A percentile compares a stretch with the other conserved stretches of the same genome.
phyloP scores from a whole-genome alignment of 257 asterid genomes.

The Misopates orontium region DNA sequence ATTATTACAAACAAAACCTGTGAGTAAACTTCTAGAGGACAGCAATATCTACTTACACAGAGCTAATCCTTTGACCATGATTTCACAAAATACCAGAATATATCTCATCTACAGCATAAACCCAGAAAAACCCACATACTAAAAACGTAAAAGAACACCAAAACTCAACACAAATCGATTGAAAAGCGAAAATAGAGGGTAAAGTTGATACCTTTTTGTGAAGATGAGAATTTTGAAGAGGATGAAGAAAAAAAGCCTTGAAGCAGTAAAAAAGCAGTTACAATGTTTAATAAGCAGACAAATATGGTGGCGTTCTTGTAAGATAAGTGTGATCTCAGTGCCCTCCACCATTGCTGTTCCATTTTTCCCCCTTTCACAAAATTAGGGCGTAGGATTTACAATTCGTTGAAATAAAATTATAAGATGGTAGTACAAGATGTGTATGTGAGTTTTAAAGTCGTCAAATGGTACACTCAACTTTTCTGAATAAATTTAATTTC shows the following conservation, averaged over 20 bases:
- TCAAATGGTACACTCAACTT: too few species aligned
- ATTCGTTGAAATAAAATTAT: too few species aligned
- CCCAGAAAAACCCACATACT: not conserved
- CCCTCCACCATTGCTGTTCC: constrained; percentile 69
- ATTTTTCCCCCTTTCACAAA: constrained; percentile 30
- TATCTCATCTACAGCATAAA: constrained; percentile 14
- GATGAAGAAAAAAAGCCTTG: constrained; percentile 54
- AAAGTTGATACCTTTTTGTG: constrained; percentile 42
- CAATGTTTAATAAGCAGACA: constrained; percentile 64
- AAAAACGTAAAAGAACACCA: not conserved
- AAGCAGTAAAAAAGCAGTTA: constrained; percentile 65
- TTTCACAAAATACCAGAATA: not conserved
- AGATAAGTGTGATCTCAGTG: constrained; percentile 49
- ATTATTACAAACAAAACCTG: too few species aligned
- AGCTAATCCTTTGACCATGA: constrained; percentile 18
- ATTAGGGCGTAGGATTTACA: not conserved
- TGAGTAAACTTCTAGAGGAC: constrained; percentile 13
- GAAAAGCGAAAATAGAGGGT: not conserved
- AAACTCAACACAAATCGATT: not conserved
- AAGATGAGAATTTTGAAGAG: constrained; percentile 45
- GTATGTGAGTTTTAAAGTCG: too few species aligned
- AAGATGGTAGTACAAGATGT: too few species aligned
- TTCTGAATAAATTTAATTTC: too few species aligned
- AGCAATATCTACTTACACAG: constrained; percentile 3
- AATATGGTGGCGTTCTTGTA: constrained; percentile 81